Base-by-base conservation (phyloP, 2,329 filamentous ascomycete species). In the Lasiodiplodia citricola region DNA sequence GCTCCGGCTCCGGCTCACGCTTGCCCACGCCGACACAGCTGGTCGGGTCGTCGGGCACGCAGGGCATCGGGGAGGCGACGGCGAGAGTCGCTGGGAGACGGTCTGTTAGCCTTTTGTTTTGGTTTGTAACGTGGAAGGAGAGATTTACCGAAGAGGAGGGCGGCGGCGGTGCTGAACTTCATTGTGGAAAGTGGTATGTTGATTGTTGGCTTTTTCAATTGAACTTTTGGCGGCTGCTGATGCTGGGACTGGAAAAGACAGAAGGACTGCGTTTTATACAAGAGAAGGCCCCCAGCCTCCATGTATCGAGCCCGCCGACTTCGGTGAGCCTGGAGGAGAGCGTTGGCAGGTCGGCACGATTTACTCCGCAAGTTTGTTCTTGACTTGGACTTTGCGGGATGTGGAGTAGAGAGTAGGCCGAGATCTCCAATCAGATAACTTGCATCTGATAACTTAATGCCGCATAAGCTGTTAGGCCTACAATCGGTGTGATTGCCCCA, bases 81-180 rank as follows among this genome's bases (percentile, higher is more conserved):
- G 31, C 11, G 55, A 57, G 18, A 14, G 31, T 38, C 6, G 31
- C 31, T 57, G 4, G 1, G n/a, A n/a, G 18, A 41, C 3, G 28
- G 18, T 2, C 4, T 52, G 35, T 57, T 5, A 38, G 55, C 3
- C 1, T 14, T 14, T n/a, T 25, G 8, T 25, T 10, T 11, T 0
- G 14, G 14, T 0, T 16, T 13, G 21, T 10, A 41, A 23, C 3
- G 31, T 35, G 31, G 31, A 35, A 8, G 7, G 31, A 10, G 31
- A 2, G 31, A 35, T 2, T 3, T 57, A 23, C 55, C 55, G 35
- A 57, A 57, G 13, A 23, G n/a, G 21, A 57, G 7, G 28, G 55
- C 35, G 55, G 55, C 10, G 55, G n/a, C n/a, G 18, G 55, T 57
- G 31, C 31, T 21, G 55, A 57, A 57, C 55, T 57, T 57, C 55